phyloP scores from a whole-genome alignment of 129 eudicot genomes.

The carrot (Daucus carota) region DNA sequence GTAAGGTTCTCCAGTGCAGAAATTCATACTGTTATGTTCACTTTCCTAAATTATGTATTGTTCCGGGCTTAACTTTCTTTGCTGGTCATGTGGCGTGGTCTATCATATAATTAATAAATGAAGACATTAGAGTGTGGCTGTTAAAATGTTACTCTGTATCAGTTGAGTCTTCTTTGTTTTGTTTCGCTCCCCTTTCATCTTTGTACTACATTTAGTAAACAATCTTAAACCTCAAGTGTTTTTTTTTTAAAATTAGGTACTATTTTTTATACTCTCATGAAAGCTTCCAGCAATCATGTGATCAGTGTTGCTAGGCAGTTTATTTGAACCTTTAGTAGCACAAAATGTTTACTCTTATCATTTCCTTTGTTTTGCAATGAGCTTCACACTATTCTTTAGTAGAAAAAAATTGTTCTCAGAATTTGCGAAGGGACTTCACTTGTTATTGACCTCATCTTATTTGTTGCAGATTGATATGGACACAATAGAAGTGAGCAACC shows the following conservation, averaged over 20 bases:
- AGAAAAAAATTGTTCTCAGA: not conserved
- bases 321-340: not conserved
- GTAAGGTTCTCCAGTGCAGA: not conserved
- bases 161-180: not conserved
- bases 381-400: not conserved
- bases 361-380: not conserved
- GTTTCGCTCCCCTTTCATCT: not conserved
- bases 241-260: not conserved
- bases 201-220: not conserved
- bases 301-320: not conserved
- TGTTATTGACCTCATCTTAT: not conserved
- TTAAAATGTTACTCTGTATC: not conserved
- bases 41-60: not conserved
- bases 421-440: not conserved
- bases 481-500: slow-evolving; percentile 97
- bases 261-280: not conserved
- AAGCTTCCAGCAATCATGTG: not conserved
- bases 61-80: not conserved
- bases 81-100: not conserved
- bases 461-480: slow-evolving; percentile 90
- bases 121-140: not conserved
- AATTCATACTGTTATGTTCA: not conserved
- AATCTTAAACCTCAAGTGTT: not conserved
- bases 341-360: not conserved
- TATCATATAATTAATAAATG: not conserved